These are phyloP conservation scores for Przewalskia tangutica DNA, from an alignment of 257 asterid species.

Conservation along the genomic window DNA sequence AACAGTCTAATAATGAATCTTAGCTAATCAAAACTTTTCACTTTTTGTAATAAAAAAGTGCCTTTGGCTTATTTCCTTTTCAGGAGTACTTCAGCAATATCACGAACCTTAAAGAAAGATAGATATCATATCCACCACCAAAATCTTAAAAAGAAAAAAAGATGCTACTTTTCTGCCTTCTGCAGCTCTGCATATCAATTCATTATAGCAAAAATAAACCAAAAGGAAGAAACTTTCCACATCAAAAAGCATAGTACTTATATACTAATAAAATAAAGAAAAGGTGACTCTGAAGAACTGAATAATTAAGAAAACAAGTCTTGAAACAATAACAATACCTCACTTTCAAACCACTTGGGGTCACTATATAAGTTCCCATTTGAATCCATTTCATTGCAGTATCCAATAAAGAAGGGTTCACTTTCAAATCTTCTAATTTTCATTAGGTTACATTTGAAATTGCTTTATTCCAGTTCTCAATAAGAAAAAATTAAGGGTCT, in stretches of 20 bases:
- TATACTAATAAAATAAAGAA: neutral
- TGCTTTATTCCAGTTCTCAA: too few relatives aligned
- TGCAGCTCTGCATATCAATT: neutral
- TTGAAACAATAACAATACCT: neutral
- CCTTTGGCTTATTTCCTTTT: neutral
- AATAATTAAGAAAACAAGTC: neutral
- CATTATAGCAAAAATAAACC: neutral
- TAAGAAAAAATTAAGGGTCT: too few relatives aligned
- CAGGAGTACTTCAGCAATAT: slow-evolving; percentile 3
- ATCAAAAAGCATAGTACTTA: neutral
- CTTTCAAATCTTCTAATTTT: neutral
- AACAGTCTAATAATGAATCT: neutral
- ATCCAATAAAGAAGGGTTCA: neutral
- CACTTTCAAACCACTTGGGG: neutral
- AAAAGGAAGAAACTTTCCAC: neutral
- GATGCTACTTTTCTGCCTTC: neutral
- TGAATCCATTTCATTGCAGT: too few relatives aligned
- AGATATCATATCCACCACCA: neutral
- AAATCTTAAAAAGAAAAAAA: neutral
- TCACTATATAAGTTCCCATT: neutral
- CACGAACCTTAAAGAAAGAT: neutral
- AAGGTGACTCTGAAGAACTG: neutral
- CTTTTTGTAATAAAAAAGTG: neutral
- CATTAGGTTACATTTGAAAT: too few relatives aligned
- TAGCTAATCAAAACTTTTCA: neutral